A percentile compares a stretch with the other conserved stretches of the same genome.
Conservation (phyloP, 345 rosid genomes). For the Corchorus capsularis region DNA sequence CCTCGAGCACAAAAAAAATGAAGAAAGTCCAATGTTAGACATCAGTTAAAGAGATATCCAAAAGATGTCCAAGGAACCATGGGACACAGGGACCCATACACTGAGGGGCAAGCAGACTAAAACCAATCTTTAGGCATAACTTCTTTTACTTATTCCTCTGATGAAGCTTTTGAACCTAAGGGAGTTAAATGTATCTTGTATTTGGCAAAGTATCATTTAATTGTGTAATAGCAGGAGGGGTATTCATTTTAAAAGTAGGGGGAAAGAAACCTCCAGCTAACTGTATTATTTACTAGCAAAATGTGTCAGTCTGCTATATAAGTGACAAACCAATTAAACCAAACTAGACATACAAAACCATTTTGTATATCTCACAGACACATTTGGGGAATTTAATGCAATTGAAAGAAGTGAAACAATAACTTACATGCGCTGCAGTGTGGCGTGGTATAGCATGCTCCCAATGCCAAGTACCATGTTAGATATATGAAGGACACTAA, state of each 20-base stretch:
- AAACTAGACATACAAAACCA: background rate
- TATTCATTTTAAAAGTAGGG: too few relatives aligned
- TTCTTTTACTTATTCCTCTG: background rate
- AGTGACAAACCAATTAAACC: background rate
- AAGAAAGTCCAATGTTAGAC: background rate
- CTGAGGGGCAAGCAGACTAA: background rate
- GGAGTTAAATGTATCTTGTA: too few relatives aligned
- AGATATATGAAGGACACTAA: constrained; percentile 84
- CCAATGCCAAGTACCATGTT: constrained; percentile 91
- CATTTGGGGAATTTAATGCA: background rate
- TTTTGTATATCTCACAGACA: background rate
- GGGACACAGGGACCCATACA: background rate
- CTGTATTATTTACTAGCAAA: background rate
- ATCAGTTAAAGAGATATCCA: background rate
- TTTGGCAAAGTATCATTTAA: background rate
- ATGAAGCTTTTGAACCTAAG: background rate
- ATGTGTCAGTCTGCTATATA: background rate
- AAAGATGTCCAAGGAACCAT: background rate
- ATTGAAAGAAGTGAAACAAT: background rate
- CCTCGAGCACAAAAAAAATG: background rate
- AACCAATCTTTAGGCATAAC: background rate
- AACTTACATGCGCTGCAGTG: constrained; percentile 78
- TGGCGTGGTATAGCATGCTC: constrained; percentile 89
- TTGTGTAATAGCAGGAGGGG: background rate
- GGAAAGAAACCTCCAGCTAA: background rate